A percentile compares a stretch with the other conserved stretches of the same genome.
Conservation (phyloP, 306 rosid species). For the Cajanus cajan region DNA sequence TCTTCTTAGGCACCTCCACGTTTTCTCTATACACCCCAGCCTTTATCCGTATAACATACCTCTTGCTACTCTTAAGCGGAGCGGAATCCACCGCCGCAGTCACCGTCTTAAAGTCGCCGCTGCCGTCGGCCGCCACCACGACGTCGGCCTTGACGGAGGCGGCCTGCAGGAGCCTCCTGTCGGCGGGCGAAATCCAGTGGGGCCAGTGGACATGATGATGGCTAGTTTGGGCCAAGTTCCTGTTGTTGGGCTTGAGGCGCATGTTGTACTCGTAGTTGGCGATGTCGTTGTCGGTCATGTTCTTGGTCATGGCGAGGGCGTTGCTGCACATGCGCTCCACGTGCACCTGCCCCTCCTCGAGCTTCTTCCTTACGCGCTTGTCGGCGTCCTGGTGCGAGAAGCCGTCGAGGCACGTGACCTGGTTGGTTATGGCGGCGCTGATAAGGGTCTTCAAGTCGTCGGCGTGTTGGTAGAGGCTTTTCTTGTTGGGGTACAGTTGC, state of each 20-base stretch:
- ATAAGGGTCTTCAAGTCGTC: conserved; percentile 71
- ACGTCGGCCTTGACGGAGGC: conserved; percentile 45
- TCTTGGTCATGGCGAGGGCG: conserved; percentile 72
- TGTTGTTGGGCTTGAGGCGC: background rate
- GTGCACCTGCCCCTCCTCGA: conserved; percentile 48
- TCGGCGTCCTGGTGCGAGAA: conserved; percentile 67
- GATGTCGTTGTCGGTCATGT: conserved; percentile 70
- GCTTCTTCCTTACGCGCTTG: conserved; percentile 39
- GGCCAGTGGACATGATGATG: conserved; percentile 50
- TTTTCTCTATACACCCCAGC: conserved; percentile 76
- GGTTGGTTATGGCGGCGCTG: conserved; percentile 84
- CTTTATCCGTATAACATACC: conserved; percentile 67
- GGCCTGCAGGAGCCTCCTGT: conserved; percentile 64
- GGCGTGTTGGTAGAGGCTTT: conserved; percentile 51
- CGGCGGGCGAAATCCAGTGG: conserved; percentile 67
- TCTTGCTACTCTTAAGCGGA: conserved; percentile 56
- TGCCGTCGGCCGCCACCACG: conserved; percentile 86
- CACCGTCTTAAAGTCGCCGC: conserved; percentile 71
- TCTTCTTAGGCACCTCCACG: conserved; percentile 70
- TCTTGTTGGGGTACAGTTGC: conserved; percentile 43
- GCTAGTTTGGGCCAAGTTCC: conserved; percentile 27
- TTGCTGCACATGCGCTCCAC: conserved; percentile 77
- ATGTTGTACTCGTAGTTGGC: conserved; percentile 29
- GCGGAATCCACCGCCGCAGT: conserved; percentile 77
- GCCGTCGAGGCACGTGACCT: conserved; percentile 82